Base-by-base conservation (phyloP, 306 rosid genomes). In the Rubus idaeus region DNA sequence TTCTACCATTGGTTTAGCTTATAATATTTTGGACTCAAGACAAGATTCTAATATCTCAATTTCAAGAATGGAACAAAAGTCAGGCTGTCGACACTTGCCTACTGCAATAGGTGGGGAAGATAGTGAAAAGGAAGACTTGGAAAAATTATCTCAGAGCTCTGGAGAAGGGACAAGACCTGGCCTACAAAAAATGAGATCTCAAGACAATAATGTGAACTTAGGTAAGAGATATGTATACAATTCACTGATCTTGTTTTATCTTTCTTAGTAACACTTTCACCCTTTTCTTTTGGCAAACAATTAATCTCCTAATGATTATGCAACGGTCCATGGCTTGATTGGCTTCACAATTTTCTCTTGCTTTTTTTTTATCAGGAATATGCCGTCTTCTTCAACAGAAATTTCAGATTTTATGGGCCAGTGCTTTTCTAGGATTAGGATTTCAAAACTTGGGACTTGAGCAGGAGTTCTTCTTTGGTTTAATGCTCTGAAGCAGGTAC, bases 391-490 rank as follows among this genome's bases (percentile, higher is more conserved):
- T 83, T 42, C 67, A 17, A 57, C 74, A 63, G 72, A 83, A 72
- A 83, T 41, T 79, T 58, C 71, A 65, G 49, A 76, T 65, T 30
- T 11, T 83, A 39, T 76, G 74, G 71, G 76, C 68, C 78, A 20
- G 78, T 67, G 67, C 68, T 55, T 68, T 79, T 75, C 47, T 83
- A 56, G 87, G 78, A 60, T 51, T 79, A 63, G 87, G 87, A 51
- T 41, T 83, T 51, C 78, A 60, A 45, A 49, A 67, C 9, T 71
- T 79, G 79, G 87, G 87, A 79, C 72, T 79, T 41, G 78, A 83
- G 71, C 73, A 83, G 17, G 84, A 83, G 40, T 83, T 83, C 69
- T 83, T 71, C 63, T 13, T 75, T 55, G 81, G 84, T 60, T 61
- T 79, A 37, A 75, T 49, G 44, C 68, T 83, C 58, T 83, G 80